These are phyloP conservation scores for Marsdenia floribunda DNA, from an alignment of 257 asterid species.

Conservation along the genomic window DNA sequence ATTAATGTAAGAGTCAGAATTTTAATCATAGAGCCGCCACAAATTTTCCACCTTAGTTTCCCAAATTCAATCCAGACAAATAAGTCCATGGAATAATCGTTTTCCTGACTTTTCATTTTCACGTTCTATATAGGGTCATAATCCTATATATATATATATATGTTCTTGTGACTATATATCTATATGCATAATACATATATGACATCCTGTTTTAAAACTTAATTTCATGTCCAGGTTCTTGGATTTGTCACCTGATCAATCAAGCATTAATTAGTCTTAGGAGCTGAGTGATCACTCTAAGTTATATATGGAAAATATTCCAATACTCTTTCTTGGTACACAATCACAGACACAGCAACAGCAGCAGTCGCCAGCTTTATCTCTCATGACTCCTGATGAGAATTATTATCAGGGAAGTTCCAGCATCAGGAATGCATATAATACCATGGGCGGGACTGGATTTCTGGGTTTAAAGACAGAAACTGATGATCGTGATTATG, in stretches of 20 bases:
- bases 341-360: background rate
- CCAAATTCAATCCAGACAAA: background rate
- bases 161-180: no score
- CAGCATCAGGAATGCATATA: background rate
- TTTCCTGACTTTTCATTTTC: conserved; percentile 4
- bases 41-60: background rate
- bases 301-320: conserved; percentile 22
- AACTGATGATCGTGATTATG: background rate
- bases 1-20: background rate
- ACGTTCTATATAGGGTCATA: background rate
- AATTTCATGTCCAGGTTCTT: background rate
- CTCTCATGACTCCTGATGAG: background rate
- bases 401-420: background rate
- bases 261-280: background rate
- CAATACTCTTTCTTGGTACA: conserved; percentile 4
- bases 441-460: conserved; percentile 12
- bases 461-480: conserved; percentile 22
- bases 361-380: background rate
- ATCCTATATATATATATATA: background rate
- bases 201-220: no score
- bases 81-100: background rate
- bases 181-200: no score
- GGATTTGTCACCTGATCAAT: background rate
- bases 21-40: conserved; percentile 7
- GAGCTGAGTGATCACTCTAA: background rate